These are phyloP conservation scores for Prosopis cineraria DNA, from an alignment of 306 rosid species.

Conservation along the genomic window DNA sequence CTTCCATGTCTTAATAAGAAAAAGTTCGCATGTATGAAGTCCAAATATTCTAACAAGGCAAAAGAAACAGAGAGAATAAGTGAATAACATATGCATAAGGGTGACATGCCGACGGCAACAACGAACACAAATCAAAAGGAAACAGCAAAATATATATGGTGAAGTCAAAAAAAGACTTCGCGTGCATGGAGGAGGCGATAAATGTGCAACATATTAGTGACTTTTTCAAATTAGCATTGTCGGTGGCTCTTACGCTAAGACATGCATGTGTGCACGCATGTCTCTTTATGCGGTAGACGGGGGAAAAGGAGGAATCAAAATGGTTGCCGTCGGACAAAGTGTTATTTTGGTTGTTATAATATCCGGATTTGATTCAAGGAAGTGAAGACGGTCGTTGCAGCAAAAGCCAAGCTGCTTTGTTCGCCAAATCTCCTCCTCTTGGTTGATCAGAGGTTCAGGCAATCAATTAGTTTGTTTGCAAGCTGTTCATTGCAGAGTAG, in stretches of 20 bases:
- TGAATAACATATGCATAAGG: constrained; percentile 5
- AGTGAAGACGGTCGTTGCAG: no score
- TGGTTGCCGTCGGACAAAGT: background rate
- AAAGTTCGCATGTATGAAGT: background rate
- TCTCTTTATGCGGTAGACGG: no score
- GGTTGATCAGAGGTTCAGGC: background rate
- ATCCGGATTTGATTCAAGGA: background rate
- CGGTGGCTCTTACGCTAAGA: background rate
- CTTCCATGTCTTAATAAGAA: constrained; percentile 10
- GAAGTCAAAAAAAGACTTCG: constrained; percentile 40
- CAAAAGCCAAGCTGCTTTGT: no score
- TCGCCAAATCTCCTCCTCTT: background rate
- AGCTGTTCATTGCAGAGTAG: background rate
- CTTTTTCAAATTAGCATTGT: background rate
- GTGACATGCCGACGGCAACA: constrained; percentile 5
- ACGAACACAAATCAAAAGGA: constrained; percentile 6
- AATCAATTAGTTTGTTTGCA: background rate
- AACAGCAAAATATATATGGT: background rate
- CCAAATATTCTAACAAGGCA: constrained; percentile 6
- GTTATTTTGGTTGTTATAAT: no score
- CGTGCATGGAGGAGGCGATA: background rate
- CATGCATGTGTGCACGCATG: constrained; percentile 10
- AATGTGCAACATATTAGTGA: background rate
- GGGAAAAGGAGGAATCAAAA: background rate
- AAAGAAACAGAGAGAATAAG: constrained; percentile 15